Base-by-base conservation (phyloP, 176 grass and related monocot species). In the Triticum turgidum region DNA sequence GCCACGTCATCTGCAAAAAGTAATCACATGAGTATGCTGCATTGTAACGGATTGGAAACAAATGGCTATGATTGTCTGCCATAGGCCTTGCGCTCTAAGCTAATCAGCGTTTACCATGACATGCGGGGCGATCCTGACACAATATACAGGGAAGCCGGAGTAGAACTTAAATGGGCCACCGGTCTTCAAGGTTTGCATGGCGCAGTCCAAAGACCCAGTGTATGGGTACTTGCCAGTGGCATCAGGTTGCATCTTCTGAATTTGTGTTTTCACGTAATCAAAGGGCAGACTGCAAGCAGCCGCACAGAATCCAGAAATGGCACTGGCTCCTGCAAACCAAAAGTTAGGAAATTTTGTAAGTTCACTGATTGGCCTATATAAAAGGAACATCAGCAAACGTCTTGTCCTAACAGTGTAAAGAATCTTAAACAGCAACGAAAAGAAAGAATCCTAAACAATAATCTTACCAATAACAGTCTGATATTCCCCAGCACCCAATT, bases 201-300 rank as follows among this genome's bases (percentile, higher is more conserved):
- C 92, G 83, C 97, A 99, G 84, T 99, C 94, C 75, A 99, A 69
- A 37, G 97, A 97, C 3, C 97, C 97, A 0, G 92, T 92, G 87
- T 99, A 99, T 3, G 97, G 97, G 85, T 97, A 99, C 84, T 99
- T 99, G 37, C 97, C 97, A 66, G 29, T 91, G 22, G 92, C 94
- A 87, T 99, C 97, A 78, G 97, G 97, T 63, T 99, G 97, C 97
- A 99, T 99, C 90, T 99, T 99, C 56, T 99, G 97, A 83, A 99
- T 97, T 84, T 99, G 97, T 73, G 97, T 99, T 78, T 99, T 99
- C 71, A 99, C 94, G 15, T 93, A 99, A 87, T 99, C 97, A 39
- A 99, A 99, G n/a, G 97, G 97, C 84, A 99, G 91, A 92, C 97
- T 99, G 86, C 97, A 99, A 52, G 97, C 97, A 6, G 94, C 77